Evolutionary conservation across 1,284 basidiomycete genomes (phyloP), one percentile per base, ranked within the genome.

Genomic region (Austropuccinia psidii): DNA sequence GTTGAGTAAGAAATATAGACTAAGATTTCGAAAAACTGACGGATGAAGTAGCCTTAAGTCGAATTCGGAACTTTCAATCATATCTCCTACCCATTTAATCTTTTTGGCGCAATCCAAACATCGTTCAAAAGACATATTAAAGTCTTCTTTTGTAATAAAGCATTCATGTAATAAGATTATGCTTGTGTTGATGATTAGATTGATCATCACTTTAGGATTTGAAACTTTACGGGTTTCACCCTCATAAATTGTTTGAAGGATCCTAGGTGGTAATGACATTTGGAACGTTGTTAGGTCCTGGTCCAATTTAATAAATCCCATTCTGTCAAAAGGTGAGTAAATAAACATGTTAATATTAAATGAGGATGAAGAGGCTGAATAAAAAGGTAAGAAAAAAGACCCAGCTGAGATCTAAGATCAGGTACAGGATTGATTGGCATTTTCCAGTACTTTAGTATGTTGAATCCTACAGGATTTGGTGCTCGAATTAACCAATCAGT

Each of bases 381-480:
- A 2, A 54, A 55, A 24, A 27, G 29, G n/a, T 7, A 15, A 1
- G 5, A 29, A 29, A 21, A 21, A 37, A 7, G 7, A 69, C 49
- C 47, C 21, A 54, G 60, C 67, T 69, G 52, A 58, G 29, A 47
- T 41, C 41, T 52, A n/a, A 69, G 55, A 27, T 69, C 67, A 11
- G 67, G 55, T 60, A 69, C 50, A 33, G 29, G 43, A 17, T 15
- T 37, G 17, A 45, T 43, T n/a, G 67, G 67, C 31, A 58, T 47
- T 27, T 60, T 57, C 43, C 41, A 60, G 24, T 69, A 54, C 31
- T 69, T 69, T 33, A 45, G 49, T 27, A 69, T 21, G 60, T 69
- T 69, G 27, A 57, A 69, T 45, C 67, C 67, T 19, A 69, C 55
- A 21, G 67, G 67, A 49, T 69, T 45, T 27, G 67, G 67, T 29